phyloP scores from a whole-genome alignment of 2,329 filamentous ascomycete species.

The Alternaria consortialis region DNA sequence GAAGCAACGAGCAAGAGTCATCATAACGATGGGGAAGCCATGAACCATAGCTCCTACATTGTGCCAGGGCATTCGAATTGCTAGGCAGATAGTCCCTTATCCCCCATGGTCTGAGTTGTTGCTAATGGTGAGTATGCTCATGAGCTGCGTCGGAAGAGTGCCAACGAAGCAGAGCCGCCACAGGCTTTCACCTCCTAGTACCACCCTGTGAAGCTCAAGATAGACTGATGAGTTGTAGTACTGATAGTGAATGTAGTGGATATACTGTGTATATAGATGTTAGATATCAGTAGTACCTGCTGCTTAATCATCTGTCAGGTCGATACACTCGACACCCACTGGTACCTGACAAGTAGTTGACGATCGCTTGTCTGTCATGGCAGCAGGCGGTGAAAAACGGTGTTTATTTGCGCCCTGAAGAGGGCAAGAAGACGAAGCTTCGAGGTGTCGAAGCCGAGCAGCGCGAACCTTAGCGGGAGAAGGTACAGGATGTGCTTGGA shows the following conservation, averaged over 20 bases:
- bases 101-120: not conserved
- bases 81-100: not conserved
- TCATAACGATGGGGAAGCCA: not conserved
- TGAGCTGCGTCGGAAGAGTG: not conserved
- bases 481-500: not conserved
- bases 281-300: not conserved
- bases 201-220: not conserved
- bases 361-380: not conserved
- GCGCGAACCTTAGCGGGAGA: slow-evolving; percentile 18
- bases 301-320: slow-evolving; percentile 24
- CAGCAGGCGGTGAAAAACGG: not conserved
- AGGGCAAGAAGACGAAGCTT: not conserved
- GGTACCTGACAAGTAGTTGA: not conserved
- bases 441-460: slow-evolving; percentile 25
- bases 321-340: slow-evolving; percentile 17
- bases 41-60: not conserved
- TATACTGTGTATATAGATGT: not conserved
- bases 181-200: not conserved
- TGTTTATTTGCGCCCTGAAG: not conserved
- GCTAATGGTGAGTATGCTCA: not conserved
- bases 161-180: not conserved
- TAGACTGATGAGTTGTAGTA: not conserved
- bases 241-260: not conserved
- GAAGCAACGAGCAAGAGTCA: not conserved
- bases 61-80: slow-evolving; percentile 2